Evolutionary conservation across 176 grass and related monocot genomes (phyloP), one percentile per base, ranked within the genome.

Genomic region (Oryza brachyantha): DNA sequence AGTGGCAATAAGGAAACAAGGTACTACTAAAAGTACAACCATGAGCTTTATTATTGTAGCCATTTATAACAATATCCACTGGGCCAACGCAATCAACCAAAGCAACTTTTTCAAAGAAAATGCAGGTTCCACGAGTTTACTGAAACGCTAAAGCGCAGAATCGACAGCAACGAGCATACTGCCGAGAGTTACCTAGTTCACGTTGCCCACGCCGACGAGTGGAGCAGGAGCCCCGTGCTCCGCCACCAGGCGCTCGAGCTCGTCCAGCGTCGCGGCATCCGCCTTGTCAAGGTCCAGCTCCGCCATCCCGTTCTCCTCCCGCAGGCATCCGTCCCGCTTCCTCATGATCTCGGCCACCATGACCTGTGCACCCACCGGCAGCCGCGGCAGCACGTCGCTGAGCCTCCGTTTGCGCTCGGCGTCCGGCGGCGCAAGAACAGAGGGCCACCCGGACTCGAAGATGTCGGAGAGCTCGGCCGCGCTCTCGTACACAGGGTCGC

Each of bases 401-500:
- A 85, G 14, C 29, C 19, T 75, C 48, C 13, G 27, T 70, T 5
- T 79, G 66, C 70, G 79, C 75, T 80, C 65, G n/a, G 64, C 26
- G 4, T 61, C 64, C 10, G 79, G 45, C 59, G 16, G 21, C 45
- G 73, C 27, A 14, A 59, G 5, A 65, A 80, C 14, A 16, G 70
- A 29, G 38, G 65, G 6, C 89, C 84, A 91, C 8, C 59, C 36
- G 14, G 62, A 61, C 66, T 91, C 89, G 63, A 91, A 91, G 11
- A 87, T 65, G 12, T 9, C 17, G 21, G 72, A 61, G 70, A 91
- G 81, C 65, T 84, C 76, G 14, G 17, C 60, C 10, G 85, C 85
- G 25, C 81, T 91, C 46, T 84, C 27, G 27, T 91, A 80, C 37
- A 87, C 85, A 35, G 79, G 76, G 28, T 84, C 75, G 36, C 90